phyloP scores from a whole-genome alignment of 2,329 filamentous ascomycete genomes.

The Colletotrichum aenigma region DNA sequence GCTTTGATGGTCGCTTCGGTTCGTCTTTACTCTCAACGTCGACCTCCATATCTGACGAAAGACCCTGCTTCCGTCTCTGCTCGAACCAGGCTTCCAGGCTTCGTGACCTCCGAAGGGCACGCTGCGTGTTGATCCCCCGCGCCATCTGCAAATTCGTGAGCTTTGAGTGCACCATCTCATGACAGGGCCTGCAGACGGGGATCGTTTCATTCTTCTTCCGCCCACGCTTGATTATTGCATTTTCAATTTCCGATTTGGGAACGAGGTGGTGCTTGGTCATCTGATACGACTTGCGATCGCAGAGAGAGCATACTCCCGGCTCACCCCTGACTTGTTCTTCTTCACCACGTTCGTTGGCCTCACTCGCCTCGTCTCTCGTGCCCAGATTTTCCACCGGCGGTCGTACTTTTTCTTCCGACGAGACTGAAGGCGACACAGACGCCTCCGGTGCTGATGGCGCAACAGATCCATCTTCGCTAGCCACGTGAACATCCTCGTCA shows the following conservation, averaged over 20 bases:
- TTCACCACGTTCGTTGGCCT: not conserved
- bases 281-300: not conserved
- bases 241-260: not conserved
- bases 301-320: not conserved
- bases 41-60: not conserved
- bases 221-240: not conserved
- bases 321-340: not conserved
- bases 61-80: not conserved
- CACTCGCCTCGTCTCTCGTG: not conserved
- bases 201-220: not conserved
- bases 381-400: not conserved
- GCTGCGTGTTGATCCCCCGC: not conserved
- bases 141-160: not conserved
- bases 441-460: not conserved
- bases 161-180: not conserved
- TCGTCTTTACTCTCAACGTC: not conserved
- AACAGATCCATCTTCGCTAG: not conserved
- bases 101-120: not conserved
- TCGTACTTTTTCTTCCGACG: not conserved
- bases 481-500: not conserved
- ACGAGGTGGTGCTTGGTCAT: not conserved
- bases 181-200: not conserved
- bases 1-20: not conserved
- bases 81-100: not conserved
- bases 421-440: not conserved